These are phyloP conservation scores for Chlorella vulgaris DNA, from an alignment of 139 green algal species.

Conservation along the genomic window DNA sequence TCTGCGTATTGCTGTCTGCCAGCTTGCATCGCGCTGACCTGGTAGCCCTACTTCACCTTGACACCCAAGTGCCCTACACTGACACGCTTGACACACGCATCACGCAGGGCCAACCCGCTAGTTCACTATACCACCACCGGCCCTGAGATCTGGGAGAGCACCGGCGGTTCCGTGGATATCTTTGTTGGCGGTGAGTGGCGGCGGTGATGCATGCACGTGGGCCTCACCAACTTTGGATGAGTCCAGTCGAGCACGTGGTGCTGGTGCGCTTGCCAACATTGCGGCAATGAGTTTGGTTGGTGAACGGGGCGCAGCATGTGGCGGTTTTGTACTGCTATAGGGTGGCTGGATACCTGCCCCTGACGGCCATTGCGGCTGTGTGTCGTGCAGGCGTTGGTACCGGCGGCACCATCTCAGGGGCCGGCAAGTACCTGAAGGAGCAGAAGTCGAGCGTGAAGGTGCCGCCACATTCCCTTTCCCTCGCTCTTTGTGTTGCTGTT, in stretches of 20 bases:
- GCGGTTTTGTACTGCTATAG: too few relatives aligned
- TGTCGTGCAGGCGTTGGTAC: constrained; percentile 78
- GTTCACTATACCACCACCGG: constrained; percentile 81
- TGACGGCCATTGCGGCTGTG: neutral
- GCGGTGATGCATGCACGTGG: too few relatives aligned
- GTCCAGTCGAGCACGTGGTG: neutral
- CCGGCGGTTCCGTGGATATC: constrained; percentile 86
- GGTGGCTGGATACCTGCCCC: too few relatives aligned
- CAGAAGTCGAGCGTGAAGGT: constrained; percentile 66
- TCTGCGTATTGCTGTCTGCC: too few relatives aligned
- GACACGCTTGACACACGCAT: neutral
- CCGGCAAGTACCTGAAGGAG: constrained; percentile 79
- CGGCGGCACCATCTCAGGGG: constrained; percentile 89
- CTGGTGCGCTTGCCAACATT: too few relatives aligned
- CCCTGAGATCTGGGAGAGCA: constrained; percentile 88
- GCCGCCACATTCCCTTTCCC: too few relatives aligned
- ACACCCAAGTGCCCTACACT: constrained; percentile 52
- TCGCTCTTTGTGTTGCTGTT: too few relatives aligned
- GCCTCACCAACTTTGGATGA: too few relatives aligned
- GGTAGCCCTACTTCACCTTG: too few relatives aligned
- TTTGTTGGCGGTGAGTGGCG: constrained; percentile 64
- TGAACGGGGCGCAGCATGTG: too few relatives aligned
- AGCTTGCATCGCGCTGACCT: too few relatives aligned
- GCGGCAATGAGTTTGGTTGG: too few relatives aligned
- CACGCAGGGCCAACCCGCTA: constrained; percentile 53